Percentiles rank a stretch among this genome's conserved stretches.
phyloP scores from a whole-genome alignment of 1,284 basidiomycete species.

The Boletus albobrunnescens region DNA sequence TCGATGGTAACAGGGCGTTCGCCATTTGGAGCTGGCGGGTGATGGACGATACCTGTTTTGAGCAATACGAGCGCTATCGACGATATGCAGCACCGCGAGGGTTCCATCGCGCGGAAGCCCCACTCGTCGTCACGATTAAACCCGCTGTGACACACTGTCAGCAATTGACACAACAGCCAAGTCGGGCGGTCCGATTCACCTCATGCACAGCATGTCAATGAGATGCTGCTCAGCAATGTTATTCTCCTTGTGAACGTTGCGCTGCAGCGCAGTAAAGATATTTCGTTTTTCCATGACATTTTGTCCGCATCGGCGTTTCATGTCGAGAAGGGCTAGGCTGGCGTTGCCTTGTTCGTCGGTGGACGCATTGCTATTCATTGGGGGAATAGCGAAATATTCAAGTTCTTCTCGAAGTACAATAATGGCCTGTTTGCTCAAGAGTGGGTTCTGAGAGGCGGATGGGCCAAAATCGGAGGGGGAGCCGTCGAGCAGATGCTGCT shows the following conservation, averaged over 20 bases:
- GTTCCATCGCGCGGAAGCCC: slow-evolving; percentile 96
- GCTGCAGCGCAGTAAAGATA: slow-evolving; percentile 96
- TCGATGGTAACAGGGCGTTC: slow-evolving; percentile 78
- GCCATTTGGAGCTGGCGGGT: slow-evolving; percentile 43
- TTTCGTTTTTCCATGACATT: slow-evolving; percentile 85
- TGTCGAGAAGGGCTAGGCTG: slow-evolving; percentile 68
- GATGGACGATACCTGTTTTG: slow-evolving; percentile 93
- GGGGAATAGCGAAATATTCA: slow-evolving; percentile 96
- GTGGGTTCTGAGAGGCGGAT: slow-evolving; percentile 75
- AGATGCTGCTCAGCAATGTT: slow-evolving; percentile 98
- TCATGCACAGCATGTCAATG: slow-evolving; percentile 99
- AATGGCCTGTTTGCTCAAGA: slow-evolving; percentile 95
- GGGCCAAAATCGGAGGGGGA: slow-evolving; percentile 63
- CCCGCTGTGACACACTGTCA: slow-evolving; percentile 54
- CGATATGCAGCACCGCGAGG: slow-evolving; percentile 93
- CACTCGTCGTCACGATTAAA: slow-evolving; percentile 95
- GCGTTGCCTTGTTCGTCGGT: slow-evolving; percentile 79
- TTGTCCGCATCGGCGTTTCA: slow-evolving; percentile 83
- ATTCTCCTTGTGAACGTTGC: slow-evolving; percentile 99
- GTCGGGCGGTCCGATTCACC: slow-evolving; percentile 44
- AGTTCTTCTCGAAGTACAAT: slow-evolving; percentile 97
- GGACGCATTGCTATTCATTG: slow-evolving; percentile 56
- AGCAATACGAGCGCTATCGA: slow-evolving; percentile 96
- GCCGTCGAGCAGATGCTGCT: slow-evolving; percentile 71
- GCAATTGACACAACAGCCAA: slow-evolving; percentile 20